Evolutionary conservation across 176 grass and related monocot species (phyloP).

Genomic region (Cenchrus americanus): DNA sequence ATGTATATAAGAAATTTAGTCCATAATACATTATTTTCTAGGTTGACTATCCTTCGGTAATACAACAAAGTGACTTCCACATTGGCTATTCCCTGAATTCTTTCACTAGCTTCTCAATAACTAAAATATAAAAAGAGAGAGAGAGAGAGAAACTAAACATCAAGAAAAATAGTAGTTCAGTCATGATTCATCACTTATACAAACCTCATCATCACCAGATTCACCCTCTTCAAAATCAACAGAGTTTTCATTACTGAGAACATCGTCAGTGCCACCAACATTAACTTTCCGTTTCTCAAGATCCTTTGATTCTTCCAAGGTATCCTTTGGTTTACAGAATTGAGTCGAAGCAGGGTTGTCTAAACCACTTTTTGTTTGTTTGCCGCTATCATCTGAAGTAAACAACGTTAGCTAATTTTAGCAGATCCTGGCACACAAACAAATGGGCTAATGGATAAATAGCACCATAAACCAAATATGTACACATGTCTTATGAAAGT

Average conservation of each 20-base stretch:
- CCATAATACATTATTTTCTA: background rate
- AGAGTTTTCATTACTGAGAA: conserved; percentile 18
- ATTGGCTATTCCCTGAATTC: background rate
- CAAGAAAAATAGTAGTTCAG: conserved; percentile 12
- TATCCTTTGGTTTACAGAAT: conserved; percentile 33
- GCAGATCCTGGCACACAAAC: background rate
- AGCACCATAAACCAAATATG: background rate
- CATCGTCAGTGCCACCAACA: conserved; percentile 34
- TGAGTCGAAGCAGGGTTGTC: conserved; percentile 36
- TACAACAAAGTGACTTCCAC: background rate
- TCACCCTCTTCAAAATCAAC: conserved; percentile 46
- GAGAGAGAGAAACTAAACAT: background rate
- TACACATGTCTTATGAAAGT: background rate
- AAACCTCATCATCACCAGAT: conserved; percentile 52
- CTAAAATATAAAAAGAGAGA: background rate
- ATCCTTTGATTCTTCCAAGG: conserved; percentile 38
- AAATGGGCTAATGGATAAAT: background rate
- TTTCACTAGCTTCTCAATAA: background rate
- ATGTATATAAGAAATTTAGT: background rate
- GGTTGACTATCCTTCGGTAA: background rate
- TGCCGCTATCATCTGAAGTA: conserved; percentile 50
- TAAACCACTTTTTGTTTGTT: conserved; percentile 42
- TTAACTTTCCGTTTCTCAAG: conserved; percentile 37
- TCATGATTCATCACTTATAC: background rate
- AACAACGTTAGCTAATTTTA: conserved; percentile 21